These are phyloP conservation scores for Cladosporium sp. DNA, from an alignment of 2,329 filamentous ascomycete genomes.

Conservation along the genomic window DNA sequence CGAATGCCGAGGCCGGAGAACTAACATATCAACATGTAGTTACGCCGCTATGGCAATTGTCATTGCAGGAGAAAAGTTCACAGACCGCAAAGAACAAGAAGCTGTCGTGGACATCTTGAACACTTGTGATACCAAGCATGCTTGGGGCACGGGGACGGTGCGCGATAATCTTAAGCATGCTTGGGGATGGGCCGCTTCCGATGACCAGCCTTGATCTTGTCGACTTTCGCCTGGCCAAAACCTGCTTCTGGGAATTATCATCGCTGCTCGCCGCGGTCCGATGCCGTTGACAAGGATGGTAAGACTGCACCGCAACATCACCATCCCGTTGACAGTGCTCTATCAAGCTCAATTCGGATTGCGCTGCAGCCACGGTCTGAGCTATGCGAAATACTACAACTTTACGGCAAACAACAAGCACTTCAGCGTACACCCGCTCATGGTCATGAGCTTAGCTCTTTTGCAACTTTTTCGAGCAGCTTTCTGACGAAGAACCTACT, in stretches of 20 bases:
- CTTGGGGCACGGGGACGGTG: slow-evolving; percentile 53
- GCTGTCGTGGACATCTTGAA: slow-evolving; percentile 51
- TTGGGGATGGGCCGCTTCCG: slow-evolving; percentile 48
- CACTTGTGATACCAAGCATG: slow-evolving; percentile 53
- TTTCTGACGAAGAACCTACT: background rate
- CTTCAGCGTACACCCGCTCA: too few relatives aligned
- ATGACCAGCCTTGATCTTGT: background rate
- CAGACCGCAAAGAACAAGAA: slow-evolving; percentile 48
- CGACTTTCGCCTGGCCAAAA: background rate
- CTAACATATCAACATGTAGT: background rate
- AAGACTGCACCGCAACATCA: too few relatives aligned
- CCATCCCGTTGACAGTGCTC: background rate
- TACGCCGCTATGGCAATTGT: slow-evolving; percentile 37
- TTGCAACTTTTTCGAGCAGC: background rate
- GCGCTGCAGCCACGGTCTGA: too few relatives aligned
- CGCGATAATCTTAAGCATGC: slow-evolving; percentile 49
- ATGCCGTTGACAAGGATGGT: background rate
- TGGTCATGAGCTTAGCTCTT: background rate
- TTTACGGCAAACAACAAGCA: too few relatives aligned
- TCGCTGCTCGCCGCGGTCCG: background rate
- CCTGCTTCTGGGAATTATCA: background rate
- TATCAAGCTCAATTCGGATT: background rate
- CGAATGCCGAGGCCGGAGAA: too few relatives aligned
- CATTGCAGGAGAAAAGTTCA: slow-evolving; percentile 51
- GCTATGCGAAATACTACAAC: too few relatives aligned